A percentile compares a stretch with the other conserved stretches of the same genome.
phyloP scores from a whole-genome alignment of 345 rosid genomes.

The Boechera retrofracta region DNA sequence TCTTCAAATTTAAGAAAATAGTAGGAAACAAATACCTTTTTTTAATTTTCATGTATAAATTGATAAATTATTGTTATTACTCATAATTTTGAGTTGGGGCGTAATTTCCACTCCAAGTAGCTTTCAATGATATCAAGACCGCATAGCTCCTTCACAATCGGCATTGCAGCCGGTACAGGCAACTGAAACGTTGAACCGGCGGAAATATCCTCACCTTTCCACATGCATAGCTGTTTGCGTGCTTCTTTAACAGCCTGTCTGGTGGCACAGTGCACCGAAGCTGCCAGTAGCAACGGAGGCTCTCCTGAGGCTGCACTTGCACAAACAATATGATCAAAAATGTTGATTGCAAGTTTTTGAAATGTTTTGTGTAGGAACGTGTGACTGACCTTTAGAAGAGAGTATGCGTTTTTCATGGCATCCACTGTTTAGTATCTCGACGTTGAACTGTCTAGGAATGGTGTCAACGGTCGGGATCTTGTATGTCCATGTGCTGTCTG shows the following conservation, averaged over 20 bases:
- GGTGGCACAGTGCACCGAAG: constrained; percentile 81
- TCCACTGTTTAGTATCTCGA: constrained; percentile 76
- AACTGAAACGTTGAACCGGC: constrained; percentile 50
- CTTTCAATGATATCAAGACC: constrained; percentile 72
- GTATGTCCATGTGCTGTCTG: constrained; percentile 92
- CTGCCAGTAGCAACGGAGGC: constrained; percentile 86
- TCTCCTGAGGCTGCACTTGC: constrained; percentile 85
- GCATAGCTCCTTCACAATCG: constrained; percentile 71
- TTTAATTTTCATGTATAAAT: neutral
- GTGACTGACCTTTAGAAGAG: constrained; percentile 78
- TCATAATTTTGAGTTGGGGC: constrained; percentile 1
- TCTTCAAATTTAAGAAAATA: neutral
- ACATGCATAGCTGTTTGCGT: constrained; percentile 57
- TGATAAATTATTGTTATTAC: neutral
- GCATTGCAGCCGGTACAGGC: constrained; percentile 88
- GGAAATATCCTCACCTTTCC: constrained; percentile 45
- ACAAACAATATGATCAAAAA: neutral
- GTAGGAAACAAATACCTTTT: neutral
- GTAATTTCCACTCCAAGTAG: constrained; percentile 55
- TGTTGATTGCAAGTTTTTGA: constrained; percentile 1
- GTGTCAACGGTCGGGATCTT: constrained; percentile 94
- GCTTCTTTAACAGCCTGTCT: constrained; percentile 85
- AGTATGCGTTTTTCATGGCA: constrained; percentile 72
- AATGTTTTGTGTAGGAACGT: neutral
- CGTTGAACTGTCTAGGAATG: constrained; percentile 80